Base-by-base conservation (phyloP, 202 grass and related monocot genomes). In the Schoenoplectus triqueter region DNA sequence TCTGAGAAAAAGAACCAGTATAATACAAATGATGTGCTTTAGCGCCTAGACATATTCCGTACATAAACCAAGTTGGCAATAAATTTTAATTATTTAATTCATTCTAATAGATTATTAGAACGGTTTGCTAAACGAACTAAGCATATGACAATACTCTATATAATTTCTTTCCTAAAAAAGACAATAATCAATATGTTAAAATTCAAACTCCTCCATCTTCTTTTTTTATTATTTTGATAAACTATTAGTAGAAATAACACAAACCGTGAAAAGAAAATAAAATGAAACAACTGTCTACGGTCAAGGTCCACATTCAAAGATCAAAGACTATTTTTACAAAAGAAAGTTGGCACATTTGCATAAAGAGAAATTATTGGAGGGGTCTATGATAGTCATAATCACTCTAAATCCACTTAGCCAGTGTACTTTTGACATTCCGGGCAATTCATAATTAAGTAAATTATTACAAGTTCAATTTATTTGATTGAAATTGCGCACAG, bases 281-380 rank as follows among this genome's bases (percentile, higher is more conserved):
- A 31, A 54, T 49, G 2, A 72, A 48, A 50, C 0, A 59, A 42
- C 13, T 41, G 52, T 8, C 5, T n/a, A 78, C 5, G 52, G 74
- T 78, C 74, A 78, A 78, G 22, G 14, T 74, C 52, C 17, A 18
- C 14, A 40, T 78, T 78, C 74, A 60, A 78, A 59, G 52, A 78
- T 40, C 0, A 60, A 42, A 14, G 72, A 60, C 21, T 78, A 60
- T 6, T 42, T 82, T 19, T 51, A n/a, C 79, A 50, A 47, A 81
- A 47, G 41, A n/a, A 66, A 50, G 80, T 82, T 66, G 80, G 61
- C 80, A 52, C 61, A 66, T 49, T 82, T 31, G 62, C 80, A 67
- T 39, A 82, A 82, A 64, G 42, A 60, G 5, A 67, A 67, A 65
- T 82, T 66, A 66, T 82, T 82, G 44, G 45, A 67, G 62, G 51